Base-by-base conservation (phyloP, 768 basidiomycete species). In the Termitomyces sp. region DNA sequence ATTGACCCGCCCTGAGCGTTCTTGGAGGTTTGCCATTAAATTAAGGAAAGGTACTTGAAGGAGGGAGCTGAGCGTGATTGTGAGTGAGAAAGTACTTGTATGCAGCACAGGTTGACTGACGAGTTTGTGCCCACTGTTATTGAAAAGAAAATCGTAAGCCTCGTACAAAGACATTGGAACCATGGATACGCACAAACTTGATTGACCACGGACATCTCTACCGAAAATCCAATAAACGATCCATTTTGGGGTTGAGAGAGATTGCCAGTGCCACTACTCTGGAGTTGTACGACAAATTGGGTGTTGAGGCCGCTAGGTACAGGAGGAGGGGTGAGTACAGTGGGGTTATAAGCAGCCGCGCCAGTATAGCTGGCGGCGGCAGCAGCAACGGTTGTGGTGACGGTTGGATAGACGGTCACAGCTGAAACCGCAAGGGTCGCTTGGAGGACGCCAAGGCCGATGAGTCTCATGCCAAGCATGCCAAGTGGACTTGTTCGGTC, bases 41-140 rank as follows among this genome's bases (percentile, higher is more conserved):
- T 93, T 92, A n/a, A 92, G 79, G 72, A 92, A 90, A 0, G 85
- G 79, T 39, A 86, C 78, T 48, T 80, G 75, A 18, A 84, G 63
- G 26, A 76, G 68, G 2, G 79, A 72, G 20, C 79, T n/a, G n/a
- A n/a, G n/a, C n/a, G n/a, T 82, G 32, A 3, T 46, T 31, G 14
- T 16, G 7, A 29, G 13, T 54, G 14, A 24, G 18, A 9, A 22
- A 31, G 29, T 4, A 26, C 4, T 43, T 34, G 29, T 9, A 22
- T 16, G 16, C 32, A 18, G 32, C 5, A 31, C 7, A 58, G 50
- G 37, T 24, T 10, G 31, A 63, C 72, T 51, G 34, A 78, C 78
- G 79, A 71, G 56, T 83, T 81, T 48, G 71, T 77, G 27, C 82
- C 81, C 59, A 82, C 81, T 81, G 22, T 0, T 56, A 53, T 27